A percentile compares a stretch with the other conserved stretches of the same genome.
These are phyloP conservation scores for Nicotiana noctiflora DNA, from an alignment of 257 asterid genomes.

Conservation along the genomic window DNA sequence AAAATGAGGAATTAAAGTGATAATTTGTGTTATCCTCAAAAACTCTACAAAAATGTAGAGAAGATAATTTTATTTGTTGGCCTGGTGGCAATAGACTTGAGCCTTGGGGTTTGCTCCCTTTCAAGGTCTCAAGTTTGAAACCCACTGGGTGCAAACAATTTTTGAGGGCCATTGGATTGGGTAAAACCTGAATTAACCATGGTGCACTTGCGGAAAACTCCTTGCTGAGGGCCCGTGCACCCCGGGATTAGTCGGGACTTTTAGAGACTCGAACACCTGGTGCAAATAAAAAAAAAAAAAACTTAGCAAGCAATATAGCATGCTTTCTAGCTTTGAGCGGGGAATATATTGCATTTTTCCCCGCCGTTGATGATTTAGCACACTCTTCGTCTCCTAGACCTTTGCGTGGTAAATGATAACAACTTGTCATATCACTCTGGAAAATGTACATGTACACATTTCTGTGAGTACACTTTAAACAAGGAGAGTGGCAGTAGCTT, in stretches of 20 bases:
- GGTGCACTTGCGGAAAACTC: no score
- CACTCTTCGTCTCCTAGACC: neutral
- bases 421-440: neutral
- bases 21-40: no score
- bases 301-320: neutral
- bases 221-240: no score
- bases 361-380: neutral
- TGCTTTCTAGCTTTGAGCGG: neutral
- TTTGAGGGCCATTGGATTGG: no score
- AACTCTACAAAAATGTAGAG: neutral
- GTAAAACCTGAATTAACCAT: no score
- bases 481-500: neutral
- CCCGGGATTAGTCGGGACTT: no score
- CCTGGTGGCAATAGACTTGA: no score
- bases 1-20: no score
- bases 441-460: neutral
- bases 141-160: no score
- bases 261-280: no score
- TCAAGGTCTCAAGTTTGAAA: no score
- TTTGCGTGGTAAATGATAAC: neutral
- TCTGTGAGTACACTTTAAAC: neutral
- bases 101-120: no score
- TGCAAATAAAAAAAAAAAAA: neutral
- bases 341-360: neutral
- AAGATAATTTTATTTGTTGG: neutral